Evolutionary conservation across 352 stramenopile species (phyloP), one percentile per base, ranked within the genome.

Genomic region (Phytophthora capsici): DNA sequence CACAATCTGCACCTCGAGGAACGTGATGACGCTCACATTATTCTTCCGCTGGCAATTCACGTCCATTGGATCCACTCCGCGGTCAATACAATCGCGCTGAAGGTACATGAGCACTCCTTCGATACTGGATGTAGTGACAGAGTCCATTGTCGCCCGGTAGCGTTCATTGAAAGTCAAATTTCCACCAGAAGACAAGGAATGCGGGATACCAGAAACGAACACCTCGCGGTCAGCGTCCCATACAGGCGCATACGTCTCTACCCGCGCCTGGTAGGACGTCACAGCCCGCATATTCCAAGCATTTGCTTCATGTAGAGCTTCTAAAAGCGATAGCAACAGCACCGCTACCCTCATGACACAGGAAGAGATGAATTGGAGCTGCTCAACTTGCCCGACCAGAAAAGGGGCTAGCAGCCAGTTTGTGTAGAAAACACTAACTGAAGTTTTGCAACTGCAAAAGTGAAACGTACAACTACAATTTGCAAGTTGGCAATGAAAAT

Each of bases 71-170:
- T 77, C 54, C 5, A 47, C 60, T 13, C 79, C 79, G 3, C 73
- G 60, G 57, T 91, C 79, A 57, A 91, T 89, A 20, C 80, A 89
- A 69, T 90, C 80, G 22, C 79, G 73, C 52, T 91, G 83, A 10
- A 91, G 68, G 53, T 90, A 90, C 80, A 88, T 84, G 41, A 91
- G 70, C 17, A 71, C 79, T 22, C 83, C 83, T 25, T 92, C 81
- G 19, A 92, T 68, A 54, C 77, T 92, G 20, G 84, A 82, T 2
- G 84, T 92, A 34, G 82, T 89, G 25, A 90, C 75, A 23, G 80
- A 89, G 70, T 90, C 81, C 53, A 91, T 61, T 20, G 72, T 73
- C 16, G 83, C 79, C 25, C 43, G 43, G 50, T 88, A 85, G 14
- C 76, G 68, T 60, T 84, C 37, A 9, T 79, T 52, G 50, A 90